Percentiles rank a stretch among this genome's conserved stretches.
Evolutionary conservation across 768 basidiomycete species (phyloP).

Genomic region (Naematelia encephala): DNA sequence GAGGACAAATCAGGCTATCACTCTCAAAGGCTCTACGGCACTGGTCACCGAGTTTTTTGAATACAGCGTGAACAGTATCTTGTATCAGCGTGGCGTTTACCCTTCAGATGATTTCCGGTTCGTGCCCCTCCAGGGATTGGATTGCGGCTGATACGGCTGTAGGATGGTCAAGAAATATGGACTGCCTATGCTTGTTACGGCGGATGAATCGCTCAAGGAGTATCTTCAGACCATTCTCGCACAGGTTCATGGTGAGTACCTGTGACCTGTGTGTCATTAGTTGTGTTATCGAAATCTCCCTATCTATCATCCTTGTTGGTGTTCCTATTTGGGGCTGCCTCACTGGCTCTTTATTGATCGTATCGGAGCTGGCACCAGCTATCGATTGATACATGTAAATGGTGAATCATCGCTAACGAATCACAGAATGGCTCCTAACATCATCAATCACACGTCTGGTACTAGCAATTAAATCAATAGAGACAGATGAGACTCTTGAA

Average conservation of each 20-base stretch:
- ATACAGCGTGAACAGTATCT: conserved; percentile 95
- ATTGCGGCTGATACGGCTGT: neutral
- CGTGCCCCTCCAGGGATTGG: conserved; percentile 9
- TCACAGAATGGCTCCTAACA: conserved; percentile 83
- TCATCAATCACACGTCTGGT: conserved; percentile 91
- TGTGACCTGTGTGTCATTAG: too few species aligned
- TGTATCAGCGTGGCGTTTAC: conserved; percentile 95
- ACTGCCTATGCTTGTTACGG: conserved; percentile 88
- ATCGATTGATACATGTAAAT: neutral
- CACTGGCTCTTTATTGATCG: too few species aligned
- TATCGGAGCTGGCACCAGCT: neutral
- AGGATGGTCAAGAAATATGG: conserved; percentile 98
- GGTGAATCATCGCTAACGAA: neutral
- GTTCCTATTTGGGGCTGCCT: too few species aligned
- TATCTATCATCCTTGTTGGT: too few species aligned
- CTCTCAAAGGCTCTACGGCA: conserved; percentile 88
- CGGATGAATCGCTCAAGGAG: conserved; percentile 86
- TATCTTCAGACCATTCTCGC: conserved; percentile 91
- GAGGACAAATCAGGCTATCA: conserved; percentile 59
- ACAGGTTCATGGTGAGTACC: conserved; percentile 79
- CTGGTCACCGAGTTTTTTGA: conserved; percentile 99
- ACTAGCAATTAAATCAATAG: conserved; percentile 92
- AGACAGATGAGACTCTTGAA: conserved; percentile 84
- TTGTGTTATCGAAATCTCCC: too few species aligned
- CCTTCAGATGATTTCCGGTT: conserved; percentile 86